Percentiles rank a stretch among this genome's conserved stretches.
These are phyloP conservation scores for Secale cereale DNA, from an alignment of 176 grass and related monocot species.

Conservation along the genomic window DNA sequence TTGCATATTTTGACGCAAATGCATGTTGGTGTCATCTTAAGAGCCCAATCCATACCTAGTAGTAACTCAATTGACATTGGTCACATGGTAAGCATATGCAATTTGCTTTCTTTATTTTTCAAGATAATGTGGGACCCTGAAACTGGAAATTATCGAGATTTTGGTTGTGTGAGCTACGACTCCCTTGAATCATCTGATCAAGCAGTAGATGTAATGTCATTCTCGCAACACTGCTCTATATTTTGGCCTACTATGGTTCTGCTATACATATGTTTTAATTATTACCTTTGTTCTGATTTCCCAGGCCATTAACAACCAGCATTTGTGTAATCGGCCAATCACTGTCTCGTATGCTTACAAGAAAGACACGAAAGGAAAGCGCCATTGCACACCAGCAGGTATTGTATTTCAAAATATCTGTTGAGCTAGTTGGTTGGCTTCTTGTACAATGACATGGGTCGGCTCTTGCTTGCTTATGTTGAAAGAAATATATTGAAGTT, in stretches of 20 bases:
- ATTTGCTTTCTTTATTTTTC: not conserved
- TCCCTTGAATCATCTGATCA: slow-evolving; percentile 98
- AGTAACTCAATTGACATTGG: not conserved
- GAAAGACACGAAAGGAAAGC: no score
- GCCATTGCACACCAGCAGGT: no score
- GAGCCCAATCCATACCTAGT: no score
- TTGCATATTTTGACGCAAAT: not conserved
- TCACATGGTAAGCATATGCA: no score
- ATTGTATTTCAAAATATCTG: not conserved
- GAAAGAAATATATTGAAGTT: not conserved
- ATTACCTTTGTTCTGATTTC: no score
- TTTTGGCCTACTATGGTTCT: no score
- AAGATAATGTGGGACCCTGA: slow-evolving; percentile 99
- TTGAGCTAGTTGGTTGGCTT: not conserved
- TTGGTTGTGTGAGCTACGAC: slow-evolving; percentile 98
- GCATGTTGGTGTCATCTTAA: not conserved
- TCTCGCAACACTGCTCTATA: not conserved
- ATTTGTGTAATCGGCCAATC: no score
- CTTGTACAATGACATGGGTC: not conserved
- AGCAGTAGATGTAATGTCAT: slow-evolving; percentile 74
- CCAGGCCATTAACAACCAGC: no score
- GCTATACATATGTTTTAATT: no score
- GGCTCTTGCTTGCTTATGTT: not conserved
- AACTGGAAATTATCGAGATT: slow-evolving; percentile 91
- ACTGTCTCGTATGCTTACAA: no score